These are phyloP conservation scores for Euphorbia pulcherrima DNA, from an alignment of 345 rosid species.

Conservation along the genomic window DNA sequence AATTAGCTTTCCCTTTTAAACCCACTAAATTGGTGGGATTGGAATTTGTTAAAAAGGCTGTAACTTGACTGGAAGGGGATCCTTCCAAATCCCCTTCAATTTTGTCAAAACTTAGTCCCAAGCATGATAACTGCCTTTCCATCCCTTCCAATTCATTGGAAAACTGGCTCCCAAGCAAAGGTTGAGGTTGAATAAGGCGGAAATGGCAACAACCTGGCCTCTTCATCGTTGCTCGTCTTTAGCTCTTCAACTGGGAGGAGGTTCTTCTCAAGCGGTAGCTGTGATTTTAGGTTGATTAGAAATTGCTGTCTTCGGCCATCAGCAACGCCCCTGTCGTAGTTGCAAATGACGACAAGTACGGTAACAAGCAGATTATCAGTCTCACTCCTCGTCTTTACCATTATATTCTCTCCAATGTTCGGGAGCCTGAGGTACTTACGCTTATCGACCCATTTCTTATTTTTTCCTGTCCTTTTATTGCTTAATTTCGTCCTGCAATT, in stretches of 20 bases:
- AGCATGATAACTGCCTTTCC: no score
- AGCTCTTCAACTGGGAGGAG: background rate
- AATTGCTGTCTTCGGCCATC: conserved; percentile 15
- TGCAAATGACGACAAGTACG: conserved; percentile 63
- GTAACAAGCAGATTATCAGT: conserved; percentile 68
- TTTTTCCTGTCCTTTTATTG: background rate
- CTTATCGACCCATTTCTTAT: background rate
- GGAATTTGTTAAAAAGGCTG: no score
- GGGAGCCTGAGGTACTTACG: conserved; percentile 62
- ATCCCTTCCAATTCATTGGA: no score
- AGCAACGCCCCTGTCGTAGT: conserved; percentile 35
- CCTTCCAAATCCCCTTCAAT: no score
- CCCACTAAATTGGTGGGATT: no score
- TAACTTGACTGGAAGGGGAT: no score
- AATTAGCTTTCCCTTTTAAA: no score
- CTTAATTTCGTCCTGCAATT: background rate
- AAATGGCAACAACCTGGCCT: conserved; percentile 18
- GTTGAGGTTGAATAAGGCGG: background rate
- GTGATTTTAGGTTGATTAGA: background rate
- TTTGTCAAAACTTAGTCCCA: no score
- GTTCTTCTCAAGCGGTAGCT: background rate
- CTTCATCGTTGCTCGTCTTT: conserved; percentile 7
- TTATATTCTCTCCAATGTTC: conserved; percentile 74
- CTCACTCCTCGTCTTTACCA: conserved; percentile 74
- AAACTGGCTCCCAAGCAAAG: no score